Evolutionary conservation across 352 stramenopile species (phyloP).

Genomic region (Phytophthora crassamura): DNA sequence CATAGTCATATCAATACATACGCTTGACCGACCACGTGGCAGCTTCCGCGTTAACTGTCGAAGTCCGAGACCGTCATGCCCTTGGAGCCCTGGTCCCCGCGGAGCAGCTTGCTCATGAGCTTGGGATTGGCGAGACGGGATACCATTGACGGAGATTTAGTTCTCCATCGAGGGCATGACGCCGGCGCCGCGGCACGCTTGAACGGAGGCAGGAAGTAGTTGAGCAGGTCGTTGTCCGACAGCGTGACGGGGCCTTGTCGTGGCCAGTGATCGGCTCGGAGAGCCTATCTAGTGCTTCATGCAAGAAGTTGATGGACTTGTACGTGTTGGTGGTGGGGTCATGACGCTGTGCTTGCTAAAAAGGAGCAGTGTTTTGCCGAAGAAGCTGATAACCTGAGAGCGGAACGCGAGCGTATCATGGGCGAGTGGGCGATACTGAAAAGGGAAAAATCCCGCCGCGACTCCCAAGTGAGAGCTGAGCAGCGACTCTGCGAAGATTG

Average conservation of each 20-base stretch:
- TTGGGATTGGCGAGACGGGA: slow-evolving; percentile 88
- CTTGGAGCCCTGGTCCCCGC: slow-evolving; percentile 78
- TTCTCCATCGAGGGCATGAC: too few species aligned
- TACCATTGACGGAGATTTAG: slow-evolving; percentile 91
- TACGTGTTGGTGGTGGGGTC: too few species aligned
- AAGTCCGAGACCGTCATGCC: slow-evolving; percentile 92
- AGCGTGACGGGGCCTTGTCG: slow-evolving; percentile 75
- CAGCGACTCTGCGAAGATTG: too few species aligned
- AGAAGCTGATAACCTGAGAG: too few species aligned
- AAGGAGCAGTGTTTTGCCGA: too few species aligned
- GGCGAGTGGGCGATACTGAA: too few species aligned
- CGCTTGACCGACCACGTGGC: slow-evolving; percentile 64
- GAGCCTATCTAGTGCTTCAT: slow-evolving; percentile 90
- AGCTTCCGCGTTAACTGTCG: slow-evolving; percentile 48
- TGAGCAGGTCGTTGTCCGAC: slow-evolving; percentile 72
- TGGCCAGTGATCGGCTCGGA: slow-evolving; percentile 76
- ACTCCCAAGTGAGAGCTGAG: too few species aligned
- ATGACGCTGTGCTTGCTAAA: too few species aligned
- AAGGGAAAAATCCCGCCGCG: too few species aligned
- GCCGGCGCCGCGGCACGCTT: slow-evolving; percentile 67
- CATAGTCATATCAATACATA: too few species aligned
- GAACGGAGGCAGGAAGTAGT: slow-evolving; percentile 86
- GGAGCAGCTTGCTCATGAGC: slow-evolving; percentile 79
- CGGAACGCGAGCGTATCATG: too few species aligned
- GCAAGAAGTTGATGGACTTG: too few species aligned